Evolutionary conservation across 169 alveolate species (phyloP).

Genomic region (Besnoitia besnoiti): DNA sequence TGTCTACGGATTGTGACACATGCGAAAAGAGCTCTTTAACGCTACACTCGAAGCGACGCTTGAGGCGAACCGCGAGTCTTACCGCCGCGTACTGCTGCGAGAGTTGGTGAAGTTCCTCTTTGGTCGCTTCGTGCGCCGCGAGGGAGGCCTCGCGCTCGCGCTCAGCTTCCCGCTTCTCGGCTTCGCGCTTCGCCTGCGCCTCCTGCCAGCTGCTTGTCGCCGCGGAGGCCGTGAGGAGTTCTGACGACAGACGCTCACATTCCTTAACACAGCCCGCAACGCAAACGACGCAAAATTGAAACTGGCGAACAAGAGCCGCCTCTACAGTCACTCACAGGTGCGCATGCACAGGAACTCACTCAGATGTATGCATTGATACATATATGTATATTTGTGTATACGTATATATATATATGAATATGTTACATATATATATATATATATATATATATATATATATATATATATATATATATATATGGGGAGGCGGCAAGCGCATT

Average conservation of each 20-base stretch:
- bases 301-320: too few relatives aligned
- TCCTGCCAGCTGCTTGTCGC: neutral
- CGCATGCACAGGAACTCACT: too few relatives aligned
- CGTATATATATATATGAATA: too few relatives aligned
- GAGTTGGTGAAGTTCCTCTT: neutral
- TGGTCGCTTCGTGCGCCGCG: neutral
- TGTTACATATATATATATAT: neutral
- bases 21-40: too few relatives aligned
- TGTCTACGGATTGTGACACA: neutral
- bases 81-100: constrained; percentile 6
- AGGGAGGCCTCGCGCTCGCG: neutral
- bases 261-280: neutral
- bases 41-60: too few relatives aligned
- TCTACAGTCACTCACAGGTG: too few relatives aligned
- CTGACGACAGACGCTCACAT: neutral
- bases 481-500: neutral
- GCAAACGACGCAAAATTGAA: neutral
- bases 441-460: too few relatives aligned
- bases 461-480: too few relatives aligned
- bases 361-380: too few relatives aligned
- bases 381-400: too few relatives aligned
- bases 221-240: neutral
- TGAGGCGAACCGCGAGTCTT: neutral
- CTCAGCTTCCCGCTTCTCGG: neutral
- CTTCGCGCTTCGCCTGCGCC: neutral